Evolutionary conservation across 2,329 filamentous ascomycete genomes (phyloP).

Genomic region (Ophiostoma ulmi): DNA sequence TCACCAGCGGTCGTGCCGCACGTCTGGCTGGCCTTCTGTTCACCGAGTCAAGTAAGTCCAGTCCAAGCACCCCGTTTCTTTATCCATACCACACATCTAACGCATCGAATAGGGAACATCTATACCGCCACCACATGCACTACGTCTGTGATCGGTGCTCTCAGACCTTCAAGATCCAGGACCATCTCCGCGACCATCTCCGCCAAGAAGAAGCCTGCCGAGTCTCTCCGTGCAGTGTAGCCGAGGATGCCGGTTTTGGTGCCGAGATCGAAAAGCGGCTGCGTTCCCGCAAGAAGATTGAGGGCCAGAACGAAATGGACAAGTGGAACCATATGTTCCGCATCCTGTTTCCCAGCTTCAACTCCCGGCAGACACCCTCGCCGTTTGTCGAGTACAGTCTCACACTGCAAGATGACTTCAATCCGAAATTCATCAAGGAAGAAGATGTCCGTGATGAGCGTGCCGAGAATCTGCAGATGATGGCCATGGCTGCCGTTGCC

Average conservation of each 20-base stretch:
- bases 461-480: background rate
- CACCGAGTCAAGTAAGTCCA: conserved; percentile 37
- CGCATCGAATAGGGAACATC: conserved; percentile 33
- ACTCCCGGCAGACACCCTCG: conserved; percentile 32
- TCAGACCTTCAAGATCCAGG: conserved; percentile 34
- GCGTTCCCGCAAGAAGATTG: conserved; percentile 34
- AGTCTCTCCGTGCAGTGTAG: conserved; percentile 28
- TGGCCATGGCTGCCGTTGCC: conserved; percentile 4
- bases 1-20: conserved; percentile 35
- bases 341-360: conserved; percentile 36
- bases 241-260: conserved; percentile 36
- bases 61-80: background rate
- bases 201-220: conserved; percentile 31
- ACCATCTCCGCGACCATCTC: conserved; percentile 34
- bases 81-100: background rate
- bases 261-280: conserved; percentile 35
- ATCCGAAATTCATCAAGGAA: background rate
- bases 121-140: conserved; percentile 37
- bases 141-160: conserved; percentile 37
- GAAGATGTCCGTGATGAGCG: background rate
- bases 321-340: conserved; percentile 39
- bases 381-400: conserved; percentile 28
- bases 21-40: conserved; percentile 37
- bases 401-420: background rate
- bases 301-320: conserved; percentile 34